Percentiles rank a stretch among this genome's conserved stretches.
Evolutionary conservation across 2,329 filamentous ascomycete species (phyloP).

Genomic region (Alternaria ethzedia): DNA sequence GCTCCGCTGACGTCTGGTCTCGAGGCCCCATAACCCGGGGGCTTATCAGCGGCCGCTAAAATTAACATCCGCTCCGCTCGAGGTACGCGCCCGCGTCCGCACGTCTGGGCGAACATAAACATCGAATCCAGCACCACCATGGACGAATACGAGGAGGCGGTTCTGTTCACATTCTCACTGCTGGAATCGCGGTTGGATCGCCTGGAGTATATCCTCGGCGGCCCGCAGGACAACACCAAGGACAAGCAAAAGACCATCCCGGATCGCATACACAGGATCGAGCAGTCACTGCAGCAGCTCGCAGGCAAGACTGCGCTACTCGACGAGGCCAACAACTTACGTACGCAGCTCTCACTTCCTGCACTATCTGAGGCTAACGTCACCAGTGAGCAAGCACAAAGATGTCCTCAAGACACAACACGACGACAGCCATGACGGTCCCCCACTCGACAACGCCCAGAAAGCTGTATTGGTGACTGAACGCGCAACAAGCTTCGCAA

Average conservation of each 20-base stretch:
- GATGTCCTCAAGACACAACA: constrained; percentile 44
- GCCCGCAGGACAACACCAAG: constrained; percentile 26
- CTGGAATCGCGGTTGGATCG: constrained; percentile 55
- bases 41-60: constrained; percentile 22
- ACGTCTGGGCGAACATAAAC: constrained; percentile 14
- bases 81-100: constrained; percentile 25
- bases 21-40: constrained; percentile 2
- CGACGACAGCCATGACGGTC: constrained; percentile 20
- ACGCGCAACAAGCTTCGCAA: constrained; percentile 52
- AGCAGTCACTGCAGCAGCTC: constrained; percentile 48
- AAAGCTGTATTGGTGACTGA: constrained; percentile 52
- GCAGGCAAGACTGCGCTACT: constrained; percentile 49
- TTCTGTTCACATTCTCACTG: constrained; percentile 51
- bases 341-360: constrained; percentile 18
- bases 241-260: constrained; percentile 37
- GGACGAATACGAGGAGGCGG: constrained; percentile 49
- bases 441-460: constrained; percentile 29
- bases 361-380: constrained; percentile 16
- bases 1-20: constrained; percentile 16
- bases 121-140: constrained; percentile 23
- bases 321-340: constrained; percentile 49
- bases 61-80: constrained; percentile 9
- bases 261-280: constrained; percentile 47
- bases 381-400: constrained; percentile 49
- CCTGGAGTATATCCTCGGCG: constrained; percentile 53